phyloP scores from a whole-genome alignment of 345 rosid genomes.

The Dipteronia dyeriana region DNA sequence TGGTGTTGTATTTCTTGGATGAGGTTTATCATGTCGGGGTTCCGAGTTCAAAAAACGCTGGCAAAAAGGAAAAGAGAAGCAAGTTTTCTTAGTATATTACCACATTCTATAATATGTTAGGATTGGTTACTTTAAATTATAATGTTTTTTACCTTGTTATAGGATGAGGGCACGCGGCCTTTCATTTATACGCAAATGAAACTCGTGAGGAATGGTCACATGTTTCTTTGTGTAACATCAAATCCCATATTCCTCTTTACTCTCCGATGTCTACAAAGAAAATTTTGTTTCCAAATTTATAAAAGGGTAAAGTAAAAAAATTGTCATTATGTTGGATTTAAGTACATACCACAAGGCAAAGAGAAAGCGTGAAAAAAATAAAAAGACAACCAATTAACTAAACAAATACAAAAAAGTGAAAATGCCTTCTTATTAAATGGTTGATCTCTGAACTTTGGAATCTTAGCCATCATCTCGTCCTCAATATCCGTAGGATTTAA shows the following conservation, averaged over 20 bases:
- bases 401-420: not conserved
- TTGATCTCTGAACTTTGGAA: constrained; percentile 96
- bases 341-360: not conserved
- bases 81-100: too few species aligned
- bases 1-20: constrained; percentile 76
- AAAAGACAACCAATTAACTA: not conserved
- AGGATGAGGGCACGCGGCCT: constrained; percentile 62
- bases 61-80: constrained; percentile 6
- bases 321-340: not conserved
- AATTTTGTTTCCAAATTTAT: not conserved
- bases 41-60: constrained; percentile 89
- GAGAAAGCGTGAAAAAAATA: not conserved
- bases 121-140: not conserved
- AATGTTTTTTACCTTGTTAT: constrained; percentile 67
- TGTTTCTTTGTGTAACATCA: constrained; percentile 77
- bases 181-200: constrained; percentile 82
- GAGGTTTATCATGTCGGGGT: constrained; percentile 49
- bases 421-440: constrained; percentile 89
- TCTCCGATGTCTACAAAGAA: constrained; percentile 74
- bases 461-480: constrained; percentile 96
- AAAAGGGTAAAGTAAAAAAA: not conserved
- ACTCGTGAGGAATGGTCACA: constrained; percentile 79
- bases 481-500: too few species aligned
- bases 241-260: constrained; percentile 87
- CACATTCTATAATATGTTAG: not conserved